These are phyloP conservation scores for Eucalyptus marginata DNA, from an alignment of 345 rosid genomes.

Conservation along the genomic window DNA sequence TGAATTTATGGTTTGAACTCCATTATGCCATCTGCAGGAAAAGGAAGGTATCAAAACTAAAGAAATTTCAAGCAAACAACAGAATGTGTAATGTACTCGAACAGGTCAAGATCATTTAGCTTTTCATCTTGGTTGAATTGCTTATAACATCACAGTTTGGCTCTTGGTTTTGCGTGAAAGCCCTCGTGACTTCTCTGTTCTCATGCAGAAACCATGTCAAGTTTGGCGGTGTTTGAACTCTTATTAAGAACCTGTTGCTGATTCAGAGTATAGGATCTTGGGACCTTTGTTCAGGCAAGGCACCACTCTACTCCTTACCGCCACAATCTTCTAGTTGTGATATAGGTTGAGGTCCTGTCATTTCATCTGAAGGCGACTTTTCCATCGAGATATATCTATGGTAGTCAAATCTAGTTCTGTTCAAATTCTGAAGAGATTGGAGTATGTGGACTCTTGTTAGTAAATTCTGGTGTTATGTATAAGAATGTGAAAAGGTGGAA, in stretches of 20 bases:
- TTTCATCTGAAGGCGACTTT: background rate
- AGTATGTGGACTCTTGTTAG: background rate
- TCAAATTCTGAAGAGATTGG: background rate
- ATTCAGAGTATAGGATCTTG: background rate
- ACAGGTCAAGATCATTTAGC: background rate
- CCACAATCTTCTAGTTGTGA: background rate
- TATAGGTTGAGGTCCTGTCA: background rate
- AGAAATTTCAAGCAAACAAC: constrained; percentile 33
- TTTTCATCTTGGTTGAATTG: background rate
- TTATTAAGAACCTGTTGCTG: background rate
- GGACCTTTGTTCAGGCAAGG: background rate
- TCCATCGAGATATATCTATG: background rate
- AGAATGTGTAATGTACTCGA: constrained; percentile 23
- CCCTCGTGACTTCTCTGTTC: background rate
- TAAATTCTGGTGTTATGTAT: background rate
- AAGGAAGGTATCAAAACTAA: constrained; percentile 28
- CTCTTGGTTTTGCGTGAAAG: background rate
- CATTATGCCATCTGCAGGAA: constrained; percentile 18
- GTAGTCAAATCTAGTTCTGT: background rate
- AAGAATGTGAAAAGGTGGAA: background rate
- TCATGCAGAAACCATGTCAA: background rate
- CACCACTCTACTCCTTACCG: background rate
- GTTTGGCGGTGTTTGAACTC: background rate
- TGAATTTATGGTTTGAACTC: background rate
- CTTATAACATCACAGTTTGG: background rate